Conservation (phyloP, 1,284 basidiomycete genomes). For the Phlebopus sp. region DNA sequence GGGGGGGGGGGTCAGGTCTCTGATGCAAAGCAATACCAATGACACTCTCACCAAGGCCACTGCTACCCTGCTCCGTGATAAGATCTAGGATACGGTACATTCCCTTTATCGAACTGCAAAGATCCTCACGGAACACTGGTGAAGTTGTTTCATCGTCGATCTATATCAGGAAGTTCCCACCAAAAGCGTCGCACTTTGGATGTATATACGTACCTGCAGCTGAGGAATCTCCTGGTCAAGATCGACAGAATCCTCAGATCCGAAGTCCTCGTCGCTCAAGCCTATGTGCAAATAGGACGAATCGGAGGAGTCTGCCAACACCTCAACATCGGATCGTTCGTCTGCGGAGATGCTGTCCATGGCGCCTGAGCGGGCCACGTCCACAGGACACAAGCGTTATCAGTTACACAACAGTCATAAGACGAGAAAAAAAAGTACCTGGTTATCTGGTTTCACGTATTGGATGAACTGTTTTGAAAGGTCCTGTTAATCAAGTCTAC, state of each 20-base stretch:
- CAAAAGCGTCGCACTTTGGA: too few relatives aligned
- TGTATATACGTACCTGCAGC: slow-evolving; percentile 9
- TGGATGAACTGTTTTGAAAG: too few relatives aligned
- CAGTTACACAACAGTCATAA: too few relatives aligned
- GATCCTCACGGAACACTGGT: slow-evolving; percentile 15
- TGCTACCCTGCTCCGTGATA: slow-evolving; percentile 47
- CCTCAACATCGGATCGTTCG: slow-evolving; percentile 9
- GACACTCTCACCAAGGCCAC: slow-evolving; percentile 45
- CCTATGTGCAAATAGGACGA: slow-evolving; percentile 21
- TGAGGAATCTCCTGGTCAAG: slow-evolving; percentile 10
- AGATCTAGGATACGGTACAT: slow-evolving; percentile 57
- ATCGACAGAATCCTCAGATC: slow-evolving; percentile 13
- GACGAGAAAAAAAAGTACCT: too few relatives aligned
- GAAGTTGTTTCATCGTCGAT: slow-evolving; percentile 13
- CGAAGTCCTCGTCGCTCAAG: slow-evolving; percentile 19
- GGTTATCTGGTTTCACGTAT: too few relatives aligned
- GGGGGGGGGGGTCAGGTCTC: slow-evolving; percentile 4
- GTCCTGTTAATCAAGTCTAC: too few relatives aligned
- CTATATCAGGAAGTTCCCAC: too few relatives aligned
- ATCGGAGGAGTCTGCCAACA: slow-evolving; percentile 18
- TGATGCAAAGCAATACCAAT: neutral
- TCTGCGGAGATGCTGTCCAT: slow-evolving; percentile 6
- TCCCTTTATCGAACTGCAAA: slow-evolving; percentile 34
- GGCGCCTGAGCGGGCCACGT: slow-evolving; percentile 11
- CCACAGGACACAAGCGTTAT: neutral